Evolutionary conservation across 2,329 filamentous ascomycete species (phyloP).

Genomic region (Xylaria multiplex): DNA sequence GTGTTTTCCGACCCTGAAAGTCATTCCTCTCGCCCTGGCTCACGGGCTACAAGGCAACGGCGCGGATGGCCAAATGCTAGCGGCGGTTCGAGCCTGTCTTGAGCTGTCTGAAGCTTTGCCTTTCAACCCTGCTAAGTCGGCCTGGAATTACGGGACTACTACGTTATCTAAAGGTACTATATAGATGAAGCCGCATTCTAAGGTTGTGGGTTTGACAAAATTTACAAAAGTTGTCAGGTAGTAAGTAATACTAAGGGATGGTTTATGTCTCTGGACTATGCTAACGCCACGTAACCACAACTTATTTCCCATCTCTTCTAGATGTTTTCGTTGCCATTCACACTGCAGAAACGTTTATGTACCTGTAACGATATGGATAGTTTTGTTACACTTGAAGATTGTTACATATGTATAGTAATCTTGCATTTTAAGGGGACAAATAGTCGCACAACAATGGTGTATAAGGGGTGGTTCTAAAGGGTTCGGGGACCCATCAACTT

Average conservation of each 20-base stretch:
- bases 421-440: neutral
- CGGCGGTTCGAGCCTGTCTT: slow-evolving; percentile 10
- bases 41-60: slow-evolving; percentile 8
- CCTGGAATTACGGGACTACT: slow-evolving; percentile 8
- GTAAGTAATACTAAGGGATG: slow-evolving; percentile 6
- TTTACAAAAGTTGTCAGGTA: slow-evolving; percentile 7
- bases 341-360: neutral
- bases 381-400: slow-evolving; percentile 5
- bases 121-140: slow-evolving; percentile 9
- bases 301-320: slow-evolving; percentile 8
- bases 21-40: slow-evolving; percentile 7
- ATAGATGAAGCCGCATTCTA: slow-evolving; percentile 6
- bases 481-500: no score
- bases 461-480: no score
- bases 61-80: slow-evolving; percentile 3
- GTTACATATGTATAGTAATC: neutral
- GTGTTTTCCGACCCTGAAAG: slow-evolving; percentile 11
- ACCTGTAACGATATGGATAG: neutral
- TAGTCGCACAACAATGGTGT: neutral
- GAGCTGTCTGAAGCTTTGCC: slow-evolving; percentile 8
- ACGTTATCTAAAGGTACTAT: slow-evolving; percentile 1
- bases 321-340: neutral
- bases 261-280: neutral
- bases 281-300: neutral
- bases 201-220: neutral